These are phyloP conservation scores for Candida labiduridarum DNA, from an alignment of 1,139 yeast species.

Conservation along the genomic window DNA sequence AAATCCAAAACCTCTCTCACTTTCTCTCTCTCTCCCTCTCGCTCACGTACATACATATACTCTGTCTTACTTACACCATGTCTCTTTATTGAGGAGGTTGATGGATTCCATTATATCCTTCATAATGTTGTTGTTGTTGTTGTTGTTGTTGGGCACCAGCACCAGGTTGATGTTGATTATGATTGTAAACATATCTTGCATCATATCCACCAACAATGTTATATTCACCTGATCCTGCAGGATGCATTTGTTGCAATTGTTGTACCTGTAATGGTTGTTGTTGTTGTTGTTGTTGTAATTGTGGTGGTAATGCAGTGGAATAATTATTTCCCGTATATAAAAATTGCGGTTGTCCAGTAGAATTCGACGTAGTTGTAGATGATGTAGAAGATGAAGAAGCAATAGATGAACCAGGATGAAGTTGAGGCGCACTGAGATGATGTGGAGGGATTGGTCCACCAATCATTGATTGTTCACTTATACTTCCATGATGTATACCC, in stretches of 20 bases:
- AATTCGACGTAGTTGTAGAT: constrained; percentile 5
- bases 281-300: neutral
- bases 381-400: constrained; percentile 1
- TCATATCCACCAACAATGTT: constrained; percentile 20
- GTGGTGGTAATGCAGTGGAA: constrained; percentile 6
- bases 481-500: neutral
- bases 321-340: constrained; percentile 2
- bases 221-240: constrained; percentile 22
- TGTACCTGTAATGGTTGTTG: neutral
- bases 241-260: constrained; percentile 8
- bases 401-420: neutral
- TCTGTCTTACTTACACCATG: no score
- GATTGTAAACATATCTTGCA: constrained; percentile 19
- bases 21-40: neutral
- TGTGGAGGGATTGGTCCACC: constrained; percentile 11
- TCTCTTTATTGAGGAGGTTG: constrained; percentile 13
- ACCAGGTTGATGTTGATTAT: constrained; percentile 7
- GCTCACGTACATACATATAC: no score
- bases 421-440: constrained; percentile 5
- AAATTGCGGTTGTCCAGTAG: constrained; percentile 10
- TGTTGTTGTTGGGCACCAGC: neutral
- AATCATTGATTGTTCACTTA: constrained; percentile 1
- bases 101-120: constrained; percentile 16
- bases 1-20: neutral
- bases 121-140: constrained; percentile 17